These are phyloP conservation scores for Pseudognaphalium luteoalbum DNA, from an alignment of 129 eudicot genomes.

Conservation along the genomic window DNA sequence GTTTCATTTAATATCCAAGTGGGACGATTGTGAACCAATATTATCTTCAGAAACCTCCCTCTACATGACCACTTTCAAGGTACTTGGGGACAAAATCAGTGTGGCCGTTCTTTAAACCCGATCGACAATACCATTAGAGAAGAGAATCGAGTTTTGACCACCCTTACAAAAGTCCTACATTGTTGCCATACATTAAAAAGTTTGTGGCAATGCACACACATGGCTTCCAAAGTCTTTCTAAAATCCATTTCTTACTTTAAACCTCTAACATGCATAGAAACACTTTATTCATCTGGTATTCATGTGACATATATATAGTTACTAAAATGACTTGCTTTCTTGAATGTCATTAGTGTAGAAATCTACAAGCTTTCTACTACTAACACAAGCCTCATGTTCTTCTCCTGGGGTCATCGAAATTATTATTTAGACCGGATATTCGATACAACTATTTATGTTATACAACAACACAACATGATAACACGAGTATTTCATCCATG, in stretches of 20 bases:
- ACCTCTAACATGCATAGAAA: background rate
- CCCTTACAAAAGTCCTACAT: background rate
- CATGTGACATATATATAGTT: background rate
- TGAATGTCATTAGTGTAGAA: background rate
- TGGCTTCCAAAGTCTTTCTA: background rate
- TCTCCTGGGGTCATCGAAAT: no score
- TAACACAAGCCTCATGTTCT: background rate
- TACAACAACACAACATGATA: background rate
- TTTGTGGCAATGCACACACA: no score
- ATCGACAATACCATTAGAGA: no score
- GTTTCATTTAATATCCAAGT: background rate
- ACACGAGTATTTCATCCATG: background rate
- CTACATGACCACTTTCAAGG: background rate
- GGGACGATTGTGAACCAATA: background rate
- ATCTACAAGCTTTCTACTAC: background rate
- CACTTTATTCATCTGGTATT: background rate
- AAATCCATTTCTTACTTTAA: background rate
- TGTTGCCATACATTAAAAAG: background rate
- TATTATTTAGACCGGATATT: no score
- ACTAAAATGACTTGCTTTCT: background rate
- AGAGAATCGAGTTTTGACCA: no score
- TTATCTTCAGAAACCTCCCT: background rate
- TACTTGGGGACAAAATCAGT: no score
- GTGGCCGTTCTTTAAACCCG: background rate
- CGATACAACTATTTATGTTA: background rate